Percentiles rank a stretch among this genome's conserved stretches.
Conservation (phyloP, 257 asterid species). For the Jasminum sambac region DNA sequence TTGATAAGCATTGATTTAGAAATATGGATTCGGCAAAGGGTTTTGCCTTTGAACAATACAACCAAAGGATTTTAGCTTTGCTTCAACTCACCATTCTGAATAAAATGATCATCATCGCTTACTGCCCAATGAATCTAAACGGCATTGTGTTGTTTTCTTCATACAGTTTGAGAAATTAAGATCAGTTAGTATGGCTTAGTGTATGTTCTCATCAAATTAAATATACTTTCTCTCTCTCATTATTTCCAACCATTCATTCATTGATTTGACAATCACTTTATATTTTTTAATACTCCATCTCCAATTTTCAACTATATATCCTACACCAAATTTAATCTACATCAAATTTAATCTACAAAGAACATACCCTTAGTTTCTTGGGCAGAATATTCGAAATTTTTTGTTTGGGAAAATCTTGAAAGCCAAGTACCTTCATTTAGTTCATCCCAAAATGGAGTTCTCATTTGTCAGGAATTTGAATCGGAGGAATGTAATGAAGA, state of each 20-base stretch:
- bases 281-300: too few relatives aligned
- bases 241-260: too few relatives aligned
- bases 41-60: slow-evolving; percentile 78
- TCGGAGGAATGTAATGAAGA: too few relatives aligned
- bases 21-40: too few relatives aligned
- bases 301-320: too few relatives aligned
- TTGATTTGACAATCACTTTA: too few relatives aligned
- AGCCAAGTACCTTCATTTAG: slow-evolving; percentile 63
- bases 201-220: too few relatives aligned
- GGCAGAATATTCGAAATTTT: slow-evolving; percentile 56
- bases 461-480: slow-evolving; percentile 82
- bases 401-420: slow-evolving; percentile 68
- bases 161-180: slow-evolving; percentile 61
- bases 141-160: slow-evolving; percentile 46
- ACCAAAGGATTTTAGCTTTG: slow-evolving; percentile 65
- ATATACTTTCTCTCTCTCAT: too few relatives aligned
- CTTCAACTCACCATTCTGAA: slow-evolving; percentile 49
- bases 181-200: slow-evolving; percentile 40
- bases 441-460: slow-evolving; percentile 96
- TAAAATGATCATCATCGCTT: slow-evolving; percentile 33
- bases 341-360: too few relatives aligned
- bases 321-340: too few relatives aligned
- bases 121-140: slow-evolving; percentile 23
- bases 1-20: too few relatives aligned
- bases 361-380: slow-evolving; percentile 55